Conservation (phyloP, 2,329 filamentous ascomycete genomes). For the Huntiella bhutanensis region DNA sequence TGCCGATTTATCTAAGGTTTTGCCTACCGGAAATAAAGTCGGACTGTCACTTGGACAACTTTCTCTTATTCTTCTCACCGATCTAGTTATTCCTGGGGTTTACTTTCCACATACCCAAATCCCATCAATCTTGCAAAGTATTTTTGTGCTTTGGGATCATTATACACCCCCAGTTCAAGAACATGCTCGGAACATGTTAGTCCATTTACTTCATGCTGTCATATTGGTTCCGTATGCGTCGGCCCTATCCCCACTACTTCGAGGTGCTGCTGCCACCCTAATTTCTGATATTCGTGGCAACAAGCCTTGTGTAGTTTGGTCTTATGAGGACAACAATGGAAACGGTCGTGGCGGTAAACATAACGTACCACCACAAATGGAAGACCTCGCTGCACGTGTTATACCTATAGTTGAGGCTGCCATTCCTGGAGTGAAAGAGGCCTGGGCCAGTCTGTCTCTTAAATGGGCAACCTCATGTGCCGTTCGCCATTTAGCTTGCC, state of each 20-base stretch:
- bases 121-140: slow-evolving; percentile 72
- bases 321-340: slow-evolving; percentile 80
- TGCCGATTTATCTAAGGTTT: slow-evolving; percentile 58
- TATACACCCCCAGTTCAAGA: slow-evolving; percentile 91
- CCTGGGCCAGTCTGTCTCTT: slow-evolving; percentile 78
- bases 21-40: slow-evolving; percentile 77
- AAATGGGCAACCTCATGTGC: slow-evolving; percentile 96
- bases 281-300: slow-evolving; percentile 75
- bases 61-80: slow-evolving; percentile 81
- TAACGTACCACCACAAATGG: slow-evolving; percentile 74
- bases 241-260: slow-evolving; percentile 23
- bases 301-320: slow-evolving; percentile 73
- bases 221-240: slow-evolving; percentile 57
- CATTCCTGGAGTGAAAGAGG: slow-evolving; percentile 71
- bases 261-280: slow-evolving; percentile 65
- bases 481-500: slow-evolving; percentile 82
- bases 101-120: slow-evolving; percentile 62
- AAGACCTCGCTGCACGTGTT: slow-evolving; percentile 61
- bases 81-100: slow-evolving; percentile 85
- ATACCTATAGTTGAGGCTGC: slow-evolving; percentile 69
- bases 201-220: slow-evolving; percentile 89
- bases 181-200: slow-evolving; percentile 91
- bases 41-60: slow-evolving; percentile 86
- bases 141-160: slow-evolving; percentile 92
- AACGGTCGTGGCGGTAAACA: slow-evolving; percentile 48